Base-by-base conservation (phyloP, 2,329 filamentous ascomycete species). In the Aspergillus piperis region DNA sequence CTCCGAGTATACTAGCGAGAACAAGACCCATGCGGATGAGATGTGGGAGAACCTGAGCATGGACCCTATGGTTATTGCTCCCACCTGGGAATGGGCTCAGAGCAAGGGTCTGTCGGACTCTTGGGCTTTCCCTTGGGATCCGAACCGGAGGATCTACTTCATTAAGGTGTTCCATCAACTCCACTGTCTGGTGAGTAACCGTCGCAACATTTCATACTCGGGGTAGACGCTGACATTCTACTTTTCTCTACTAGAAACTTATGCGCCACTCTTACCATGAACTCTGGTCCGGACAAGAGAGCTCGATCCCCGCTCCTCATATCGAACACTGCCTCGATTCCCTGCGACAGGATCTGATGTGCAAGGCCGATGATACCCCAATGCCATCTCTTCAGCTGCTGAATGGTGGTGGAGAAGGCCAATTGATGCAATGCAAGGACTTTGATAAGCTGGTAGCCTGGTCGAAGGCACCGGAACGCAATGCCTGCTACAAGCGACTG, bases 141-240 rank as follows among this genome's bases (percentile, higher is more conserved):
- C 57, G 15, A 58, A 41, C 27, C 38, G 57, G 3, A 41, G 30
- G 27, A 54, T 58, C 11, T 58, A 58, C 21, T 58, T 58, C 36
- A 8, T 58, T 7, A 58, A 58, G 25, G 57, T 58, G 49, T 58
- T 47, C 21, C 57, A 58, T 47, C 57, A 58, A 36, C 49, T 58
- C n/a, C 57, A 58, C 19, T 58, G 57, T 17, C 49, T 58, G 27
- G 57, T 58, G 52, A 17, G 49, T 48, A 2, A 7, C 6, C 4
- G 7, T 8, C 32, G 17, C 17, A 10, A 7, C 19, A 19, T 19
- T 44, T 3, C 42, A 21, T 5, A 47, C 8, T 8, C 42, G 23
- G 23, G 13, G 3, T 5, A 17, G 11, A 50, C 10, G n/a, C 47
- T n/a, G n/a, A 27, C 6, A 10, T 15, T 50, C 8, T 27, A 13